A percentile compares a stretch with the other conserved stretches of the same genome.
These are phyloP conservation scores for Arthrobotrys musiformis DNA, from an alignment of 2,329 filamentous ascomycete species.

Conservation along the genomic window DNA sequence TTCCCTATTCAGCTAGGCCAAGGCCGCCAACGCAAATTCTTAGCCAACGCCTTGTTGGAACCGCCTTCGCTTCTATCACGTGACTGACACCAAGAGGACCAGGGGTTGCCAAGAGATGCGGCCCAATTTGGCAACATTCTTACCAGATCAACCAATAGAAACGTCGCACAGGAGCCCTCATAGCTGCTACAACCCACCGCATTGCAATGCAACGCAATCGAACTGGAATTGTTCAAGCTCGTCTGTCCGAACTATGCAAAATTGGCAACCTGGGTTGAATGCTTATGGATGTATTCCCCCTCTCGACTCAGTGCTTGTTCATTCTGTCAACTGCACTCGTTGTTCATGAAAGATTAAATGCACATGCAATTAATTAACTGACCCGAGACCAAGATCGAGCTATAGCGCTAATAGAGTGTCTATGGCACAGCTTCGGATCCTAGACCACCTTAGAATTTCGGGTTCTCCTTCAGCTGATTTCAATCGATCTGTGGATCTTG, in stretches of 20 bases:
- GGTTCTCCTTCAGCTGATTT: neutral
- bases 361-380: no score
- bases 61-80: constrained; percentile 38
- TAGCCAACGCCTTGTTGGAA: constrained; percentile 43
- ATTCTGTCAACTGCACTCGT: no score
- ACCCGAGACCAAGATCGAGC: neutral
- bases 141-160: constrained; percentile 5
- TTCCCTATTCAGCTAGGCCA: neutral
- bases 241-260: no score
- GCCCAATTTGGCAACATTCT: constrained; percentile 5
- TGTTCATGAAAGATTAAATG: no score
- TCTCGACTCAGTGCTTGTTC: no score
- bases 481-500: neutral
- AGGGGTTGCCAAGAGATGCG: neutral
- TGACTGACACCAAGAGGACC: neutral
- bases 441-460: neutral
- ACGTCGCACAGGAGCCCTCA: neutral
- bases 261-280: no score
- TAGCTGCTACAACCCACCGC: no score
- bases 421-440: neutral
- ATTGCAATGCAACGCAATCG: no score
- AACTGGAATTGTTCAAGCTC: no score
- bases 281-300: no score
- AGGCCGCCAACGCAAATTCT: constrained; percentile 1
- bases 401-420: no score